Evolutionary conservation across 208 protist genomes (phyloP), one percentile per base, ranked within the genome.

Genomic region (Leishmania braziliensis): DNA sequence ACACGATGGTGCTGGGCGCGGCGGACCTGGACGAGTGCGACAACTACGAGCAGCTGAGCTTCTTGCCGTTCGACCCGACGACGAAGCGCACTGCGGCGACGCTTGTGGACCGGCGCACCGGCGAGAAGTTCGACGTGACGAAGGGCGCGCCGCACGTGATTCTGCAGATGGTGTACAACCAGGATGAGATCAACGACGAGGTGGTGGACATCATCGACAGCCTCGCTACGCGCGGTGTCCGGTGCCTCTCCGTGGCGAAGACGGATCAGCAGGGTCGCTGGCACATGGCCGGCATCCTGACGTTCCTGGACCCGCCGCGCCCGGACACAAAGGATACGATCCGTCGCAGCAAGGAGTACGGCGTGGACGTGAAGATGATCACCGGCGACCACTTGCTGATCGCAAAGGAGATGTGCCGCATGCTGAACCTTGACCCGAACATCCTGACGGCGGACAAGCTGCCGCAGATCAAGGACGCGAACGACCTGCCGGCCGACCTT

Each of bases 331-430:
- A 92, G 78, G 89, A 95, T 8, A 98, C 91, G 39, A 95, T 99
- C 75, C 86, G 86, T 54, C 86, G 89, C 73, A 94, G 92, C 69
- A 88, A 92, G 72, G 83, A 94, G 75, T 93, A 98, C 78, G 97
- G 98, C 75, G 92, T 99, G 36, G 88, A 92, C 51, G 96, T 99
- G 43, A 99, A 98, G 88, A 99, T 99, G 97, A 98, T 99, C 74
- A 99, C 98, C 48, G 98, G 98, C 60, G 98, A 96, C 84, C 89
- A 93, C 85, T 62, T 90, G 82, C 92, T 97, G 63, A 99, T 99
- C 79, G 98, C 97, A 33, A 96, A 96, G 83, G 97, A 99, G 87
- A 99, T 98, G 75, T 92, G 90, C 33, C 90, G 96, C 62, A 90
- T 94, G 87, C 86, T 99, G 33, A 90, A 97, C 53, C 96, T 99